Evolutionary conservation across 129 eudicot species (phyloP), one percentile per base, ranked within the genome.

Genomic region (Ambrosia trifida): DNA sequence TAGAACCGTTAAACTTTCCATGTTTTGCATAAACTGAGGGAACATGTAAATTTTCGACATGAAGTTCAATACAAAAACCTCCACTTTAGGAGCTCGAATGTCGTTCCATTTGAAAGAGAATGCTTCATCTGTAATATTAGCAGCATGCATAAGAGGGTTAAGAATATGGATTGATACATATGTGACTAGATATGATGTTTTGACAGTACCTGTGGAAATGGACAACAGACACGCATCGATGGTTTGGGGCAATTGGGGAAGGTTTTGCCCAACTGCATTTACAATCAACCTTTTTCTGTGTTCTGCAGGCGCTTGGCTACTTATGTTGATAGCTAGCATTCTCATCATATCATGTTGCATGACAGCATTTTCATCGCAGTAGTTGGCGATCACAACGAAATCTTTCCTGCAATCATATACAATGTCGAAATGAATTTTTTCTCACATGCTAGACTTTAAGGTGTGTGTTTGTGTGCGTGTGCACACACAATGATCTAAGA

Each of bases 311-410:
- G 60, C 81, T 54, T 70, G 47, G 61, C 69, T 66, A 66, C 73
- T 77, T 52, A 53, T 36, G 14, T 54, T 59, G 44, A 78, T 74
- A 64, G 75, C 59, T 56, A 81, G 73, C 11, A 50, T 81, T 63
- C 85, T 70, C 78, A 84, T 73, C 44, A 81, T 47, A 66, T 81
- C 89, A 16, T 84, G 89, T 64, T 80, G 89, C 65, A 33, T 71
- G n/a, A 74, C 66, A 72, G 50, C 80, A 9, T 76, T 75, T 61
- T 77, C 89, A 18, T 81, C 66, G 45, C 83, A 81, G 54, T 41
- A 72, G 31, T 75, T 77, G 17, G 31, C 62, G 32, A 60, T 50
- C 54, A 35, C 59, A 30, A 13, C 11, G 32, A 44, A 77, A 62
- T 75, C 74, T 58, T 78, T 79, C 66, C 89, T 85, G 80, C 72